Percentiles rank a stretch among this genome's conserved stretches.
These are phyloP conservation scores for Corchorus olitorius DNA, from an alignment of 345 rosid species.

Conservation along the genomic window DNA sequence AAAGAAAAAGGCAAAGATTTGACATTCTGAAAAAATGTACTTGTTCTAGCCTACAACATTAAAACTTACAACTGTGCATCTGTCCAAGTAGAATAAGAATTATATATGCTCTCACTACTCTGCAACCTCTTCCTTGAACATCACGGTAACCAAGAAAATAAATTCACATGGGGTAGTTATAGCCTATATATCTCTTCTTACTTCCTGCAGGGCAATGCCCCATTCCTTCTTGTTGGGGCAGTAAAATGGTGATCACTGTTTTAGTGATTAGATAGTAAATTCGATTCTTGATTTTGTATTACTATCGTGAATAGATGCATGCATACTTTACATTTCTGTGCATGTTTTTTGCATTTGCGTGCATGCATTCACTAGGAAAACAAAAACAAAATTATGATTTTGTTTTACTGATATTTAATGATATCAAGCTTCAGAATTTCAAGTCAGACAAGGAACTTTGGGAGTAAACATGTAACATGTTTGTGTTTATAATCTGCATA, in stretches of 20 bases:
- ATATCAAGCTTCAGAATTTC: too few species aligned
- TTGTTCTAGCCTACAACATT: slow-evolving; percentile 34
- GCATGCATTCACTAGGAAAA: neutral
- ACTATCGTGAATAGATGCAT: neutral
- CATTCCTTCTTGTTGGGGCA: slow-evolving; percentile 37
- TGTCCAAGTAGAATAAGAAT: slow-evolving; percentile 34
- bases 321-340: slow-evolving; percentile 4
- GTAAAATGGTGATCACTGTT: neutral
- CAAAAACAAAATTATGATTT: too few species aligned
- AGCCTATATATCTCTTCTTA: slow-evolving; percentile 16
- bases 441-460: too few species aligned
- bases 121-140: slow-evolving; percentile 39
- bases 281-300: neutral
- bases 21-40: slow-evolving; percentile 36
- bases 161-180: slow-evolving; percentile 41
- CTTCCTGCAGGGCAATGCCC: slow-evolving; percentile 26
- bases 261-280: neutral
- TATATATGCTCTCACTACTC: slow-evolving; percentile 27
- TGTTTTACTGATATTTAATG: too few species aligned
- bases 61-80: slow-evolving; percentile 32
- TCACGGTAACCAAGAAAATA: slow-evolving; percentile 34
- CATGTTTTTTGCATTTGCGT: slow-evolving; percentile 3
- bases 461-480: neutral
- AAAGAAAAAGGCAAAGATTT: slow-evolving; percentile 26
- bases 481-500: neutral